phyloP scores from a whole-genome alignment of 148 eudicot genomes.

The Silene conica region DNA sequence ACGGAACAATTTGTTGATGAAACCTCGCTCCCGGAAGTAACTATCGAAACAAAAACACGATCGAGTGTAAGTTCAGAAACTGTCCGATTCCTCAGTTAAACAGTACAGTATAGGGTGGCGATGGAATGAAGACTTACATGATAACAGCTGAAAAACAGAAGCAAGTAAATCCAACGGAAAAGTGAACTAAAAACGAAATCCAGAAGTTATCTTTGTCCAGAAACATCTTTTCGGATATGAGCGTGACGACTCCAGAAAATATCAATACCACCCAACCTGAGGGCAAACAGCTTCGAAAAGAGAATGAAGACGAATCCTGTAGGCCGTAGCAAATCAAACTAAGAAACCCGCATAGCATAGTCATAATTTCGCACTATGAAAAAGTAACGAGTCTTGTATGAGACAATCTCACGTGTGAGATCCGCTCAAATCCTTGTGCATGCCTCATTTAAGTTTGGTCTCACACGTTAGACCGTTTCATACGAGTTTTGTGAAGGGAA shows the following conservation, averaged over 20 bases:
- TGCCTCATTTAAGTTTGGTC: background rate
- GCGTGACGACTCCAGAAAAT: conserved; percentile 51
- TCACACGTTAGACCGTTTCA: background rate
- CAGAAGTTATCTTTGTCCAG: conserved; percentile 68
- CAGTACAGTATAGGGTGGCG: background rate
- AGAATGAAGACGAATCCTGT: conserved; percentile 78
- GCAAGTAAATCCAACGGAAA: conserved; percentile 64
- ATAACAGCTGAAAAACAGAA: conserved; percentile 58
- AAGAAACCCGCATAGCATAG: background rate
- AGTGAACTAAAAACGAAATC: conserved; percentile 64
- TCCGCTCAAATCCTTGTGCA: background rate
- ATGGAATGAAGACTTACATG: conserved; percentile 49
- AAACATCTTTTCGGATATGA: conserved; percentile 64
- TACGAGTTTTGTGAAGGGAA: background rate
- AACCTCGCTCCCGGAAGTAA: conserved; percentile 54
- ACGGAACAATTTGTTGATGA: conserved; percentile 66
- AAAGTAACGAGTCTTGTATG: background rate
- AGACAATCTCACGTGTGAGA: background rate
- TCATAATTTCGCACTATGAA: conserved; percentile 5
- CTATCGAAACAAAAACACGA: conserved; percentile 28
- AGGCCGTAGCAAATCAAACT: conserved; percentile 9
- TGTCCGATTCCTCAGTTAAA: background rate
- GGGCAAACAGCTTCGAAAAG: conserved; percentile 76
- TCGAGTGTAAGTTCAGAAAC: background rate
- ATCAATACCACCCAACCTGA: conserved; percentile 69